phyloP scores from a whole-genome alignment of 257 asterid species.

The Penstemon eatonii region DNA sequence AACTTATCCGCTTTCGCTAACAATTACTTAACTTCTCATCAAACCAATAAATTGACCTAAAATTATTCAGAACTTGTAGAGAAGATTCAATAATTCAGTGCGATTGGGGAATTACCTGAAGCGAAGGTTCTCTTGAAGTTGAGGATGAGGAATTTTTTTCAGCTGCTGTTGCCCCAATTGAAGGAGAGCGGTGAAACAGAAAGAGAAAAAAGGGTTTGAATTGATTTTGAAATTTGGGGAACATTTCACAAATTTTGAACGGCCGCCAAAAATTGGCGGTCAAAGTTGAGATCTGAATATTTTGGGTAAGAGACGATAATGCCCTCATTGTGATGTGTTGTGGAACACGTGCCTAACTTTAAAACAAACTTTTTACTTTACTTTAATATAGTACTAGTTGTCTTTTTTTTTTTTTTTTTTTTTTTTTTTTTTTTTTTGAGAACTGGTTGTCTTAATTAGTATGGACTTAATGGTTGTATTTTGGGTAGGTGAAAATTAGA shows the following conservation, averaged over 20 bases:
- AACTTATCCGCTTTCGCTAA: conserved; percentile 11
- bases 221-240: conserved; percentile 26
- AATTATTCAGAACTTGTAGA: not conserved
- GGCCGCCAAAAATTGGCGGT: conserved; percentile 67
- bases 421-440: too few species aligned
- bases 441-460: too few species aligned
- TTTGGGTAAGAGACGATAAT: conserved; percentile 19
- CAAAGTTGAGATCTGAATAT: conserved; percentile 25
- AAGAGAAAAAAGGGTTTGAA: conserved; percentile 29
- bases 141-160: conserved; percentile 22
- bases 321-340: conserved; percentile 8
- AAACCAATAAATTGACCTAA: conserved; percentile 15
- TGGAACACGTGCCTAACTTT: too few species aligned
- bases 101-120: conserved; percentile 32
- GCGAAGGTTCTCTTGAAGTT: conserved; percentile 20
- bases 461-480: too few species aligned
- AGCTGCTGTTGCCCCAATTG: conserved; percentile 19
- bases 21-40: conserved; percentile 25
- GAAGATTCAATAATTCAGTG: not conserved
- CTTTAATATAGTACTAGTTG: too few species aligned
- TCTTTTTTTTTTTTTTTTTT: too few species aligned
- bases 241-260: conserved; percentile 31
- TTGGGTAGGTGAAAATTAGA: too few species aligned
- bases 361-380: too few species aligned
- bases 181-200: conserved; percentile 13